A percentile compares a stretch with the other conserved stretches of the same genome.
Evolutionary conservation across 345 rosid species (phyloP).

Genomic region (Citrus maxima): DNA sequence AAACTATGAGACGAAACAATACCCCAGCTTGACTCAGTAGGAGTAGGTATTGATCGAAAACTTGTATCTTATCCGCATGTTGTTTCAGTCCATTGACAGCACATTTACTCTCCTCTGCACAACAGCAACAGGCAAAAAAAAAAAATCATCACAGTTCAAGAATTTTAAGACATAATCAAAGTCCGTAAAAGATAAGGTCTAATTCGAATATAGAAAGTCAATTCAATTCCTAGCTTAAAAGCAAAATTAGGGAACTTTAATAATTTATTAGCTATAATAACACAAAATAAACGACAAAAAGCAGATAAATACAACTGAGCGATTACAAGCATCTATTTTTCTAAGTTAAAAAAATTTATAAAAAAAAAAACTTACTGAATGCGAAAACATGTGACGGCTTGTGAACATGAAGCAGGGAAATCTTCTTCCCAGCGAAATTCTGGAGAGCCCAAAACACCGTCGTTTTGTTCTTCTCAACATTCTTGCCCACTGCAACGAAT

Average conservation of each 20-base stretch:
- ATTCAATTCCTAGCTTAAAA: too few species aligned
- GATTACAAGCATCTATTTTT: not conserved
- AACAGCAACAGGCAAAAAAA: conserved; percentile 12
- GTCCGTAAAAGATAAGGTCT: not conserved
- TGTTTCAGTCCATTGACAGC: conserved; percentile 30
- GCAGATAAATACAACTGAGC: not conserved
- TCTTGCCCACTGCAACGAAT: conserved; percentile 76
- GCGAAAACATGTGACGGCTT: conserved; percentile 39
- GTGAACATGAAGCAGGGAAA: conserved; percentile 78
- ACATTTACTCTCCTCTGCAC: conserved; percentile 43
- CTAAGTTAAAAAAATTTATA: not conserved
- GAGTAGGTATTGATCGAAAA: conserved; percentile 45
- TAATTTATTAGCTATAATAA: not conserved
- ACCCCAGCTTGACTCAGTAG: conserved; percentile 68
- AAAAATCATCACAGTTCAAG: not conserved
- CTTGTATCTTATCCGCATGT: conserved; percentile 37
- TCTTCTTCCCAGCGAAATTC: conserved; percentile 62
- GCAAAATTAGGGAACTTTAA: not conserved
- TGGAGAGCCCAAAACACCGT: conserved; percentile 66
- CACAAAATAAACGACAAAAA: not conserved
- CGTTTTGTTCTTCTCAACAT: conserved; percentile 52
- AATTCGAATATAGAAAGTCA: not conserved
- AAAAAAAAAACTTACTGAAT: conserved; percentile 50
- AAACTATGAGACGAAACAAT: conserved; percentile 14
- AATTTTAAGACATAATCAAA: not conserved